Conservation (phyloP, 192 early-diverging fungal species). For the Endogone sp. region DNA sequence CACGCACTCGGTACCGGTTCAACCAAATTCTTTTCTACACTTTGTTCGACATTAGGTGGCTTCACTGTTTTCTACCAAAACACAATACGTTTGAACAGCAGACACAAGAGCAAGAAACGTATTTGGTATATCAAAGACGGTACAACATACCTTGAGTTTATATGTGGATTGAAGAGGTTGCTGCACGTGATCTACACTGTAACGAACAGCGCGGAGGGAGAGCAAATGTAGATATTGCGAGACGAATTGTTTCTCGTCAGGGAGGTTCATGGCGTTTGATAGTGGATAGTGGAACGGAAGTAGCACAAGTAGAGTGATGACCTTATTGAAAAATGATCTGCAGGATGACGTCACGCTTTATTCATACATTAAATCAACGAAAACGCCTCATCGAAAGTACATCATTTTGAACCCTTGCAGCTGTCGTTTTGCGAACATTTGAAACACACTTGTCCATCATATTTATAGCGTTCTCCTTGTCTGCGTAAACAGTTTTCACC, state of each 20-base stretch:
- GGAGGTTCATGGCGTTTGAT: not conserved
- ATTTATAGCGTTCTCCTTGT: too few relatives aligned
- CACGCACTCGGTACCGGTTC: not conserved
- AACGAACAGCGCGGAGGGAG: constrained; percentile 25
- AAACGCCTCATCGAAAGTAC: too few relatives aligned
- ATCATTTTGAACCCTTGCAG: too few relatives aligned
- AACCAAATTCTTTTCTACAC: not conserved
- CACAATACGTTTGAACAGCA: not conserved
- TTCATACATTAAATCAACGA: too few relatives aligned
- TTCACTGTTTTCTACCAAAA: not conserved
- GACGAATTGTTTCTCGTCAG: constrained; percentile 22
- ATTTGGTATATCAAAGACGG: too few relatives aligned
- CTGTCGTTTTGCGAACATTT: too few relatives aligned
- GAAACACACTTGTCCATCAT: too few relatives aligned
- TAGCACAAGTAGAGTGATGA: too few relatives aligned
- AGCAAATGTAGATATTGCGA: constrained; percentile 15
- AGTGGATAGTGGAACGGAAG: too few relatives aligned
- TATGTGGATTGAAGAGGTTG: not conserved
- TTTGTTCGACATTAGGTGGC: not conserved
- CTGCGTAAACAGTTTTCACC: too few relatives aligned
- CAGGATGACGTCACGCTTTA: too few relatives aligned
- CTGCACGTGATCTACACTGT: constrained; percentile 19
- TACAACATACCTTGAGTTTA: not conserved
- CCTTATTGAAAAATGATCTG: too few relatives aligned
- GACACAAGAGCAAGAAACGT: not conserved